Evolutionary conservation across 1,284 basidiomycete genomes (phyloP).

Genomic region (Pseudozyma sp.): DNA sequence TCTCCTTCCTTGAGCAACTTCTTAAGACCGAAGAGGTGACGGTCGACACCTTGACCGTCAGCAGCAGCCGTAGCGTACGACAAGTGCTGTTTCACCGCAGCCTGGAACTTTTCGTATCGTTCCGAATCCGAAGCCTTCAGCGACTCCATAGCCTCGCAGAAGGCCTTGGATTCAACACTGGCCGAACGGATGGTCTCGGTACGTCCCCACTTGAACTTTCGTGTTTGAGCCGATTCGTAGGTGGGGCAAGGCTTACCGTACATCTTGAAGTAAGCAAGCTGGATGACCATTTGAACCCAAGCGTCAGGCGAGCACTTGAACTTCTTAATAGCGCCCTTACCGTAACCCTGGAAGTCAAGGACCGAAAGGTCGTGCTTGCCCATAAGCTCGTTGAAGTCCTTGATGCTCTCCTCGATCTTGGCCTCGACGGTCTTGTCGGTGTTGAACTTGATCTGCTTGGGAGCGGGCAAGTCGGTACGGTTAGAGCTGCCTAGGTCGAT

Average conservation of each 20-base stretch:
- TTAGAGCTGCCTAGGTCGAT: constrained; percentile 75
- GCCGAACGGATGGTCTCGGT: constrained; percentile 94
- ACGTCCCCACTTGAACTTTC: constrained; percentile 88
- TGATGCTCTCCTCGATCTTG: constrained; percentile 75
- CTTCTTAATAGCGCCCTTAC: constrained; percentile 88
- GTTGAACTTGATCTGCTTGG: constrained; percentile 80
- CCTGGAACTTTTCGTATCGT: constrained; percentile 79
- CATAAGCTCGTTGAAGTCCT: constrained; percentile 82
- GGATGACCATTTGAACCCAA: constrained; percentile 94
- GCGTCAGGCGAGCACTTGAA: constrained; percentile 91
- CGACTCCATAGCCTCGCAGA: constrained; percentile 88
- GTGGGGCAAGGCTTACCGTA: constrained; percentile 81
- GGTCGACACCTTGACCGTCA: constrained; percentile 93
- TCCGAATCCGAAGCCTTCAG: constrained; percentile 73
- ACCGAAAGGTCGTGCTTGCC: constrained; percentile 84
- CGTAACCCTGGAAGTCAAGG: constrained; percentile 88
- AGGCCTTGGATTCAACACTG: constrained; percentile 84
- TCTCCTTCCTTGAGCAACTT: constrained; percentile 83
- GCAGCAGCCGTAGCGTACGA: constrained; percentile 90
- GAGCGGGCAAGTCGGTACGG: constrained; percentile 73
- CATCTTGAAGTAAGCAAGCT: constrained; percentile 91
- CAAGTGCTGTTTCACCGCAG: constrained; percentile 83
- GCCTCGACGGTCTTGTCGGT: constrained; percentile 74
- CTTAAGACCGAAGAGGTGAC: constrained; percentile 93
- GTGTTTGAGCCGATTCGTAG: constrained; percentile 94